These are phyloP conservation scores for Fusarium pseudocircinatum DNA, from an alignment of 2,329 filamentous ascomycete genomes.

Conservation along the genomic window DNA sequence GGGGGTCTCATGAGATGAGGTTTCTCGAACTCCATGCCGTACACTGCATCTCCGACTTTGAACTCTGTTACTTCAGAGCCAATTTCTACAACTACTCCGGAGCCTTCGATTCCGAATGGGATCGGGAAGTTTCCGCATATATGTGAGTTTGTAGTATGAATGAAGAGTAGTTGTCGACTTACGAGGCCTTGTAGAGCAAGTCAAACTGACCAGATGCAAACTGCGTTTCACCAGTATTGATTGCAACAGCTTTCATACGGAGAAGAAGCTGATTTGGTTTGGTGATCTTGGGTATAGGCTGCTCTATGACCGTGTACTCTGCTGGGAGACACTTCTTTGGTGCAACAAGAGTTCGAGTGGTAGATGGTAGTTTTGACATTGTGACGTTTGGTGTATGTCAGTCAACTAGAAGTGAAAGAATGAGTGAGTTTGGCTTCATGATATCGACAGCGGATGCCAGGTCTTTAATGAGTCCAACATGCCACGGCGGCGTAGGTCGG, in stretches of 20 bases:
- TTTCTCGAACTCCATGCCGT: conserved; percentile 50
- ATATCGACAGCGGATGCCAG: not conserved
- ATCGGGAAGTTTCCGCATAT: conserved; percentile 29
- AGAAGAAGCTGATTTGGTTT: conserved; percentile 56
- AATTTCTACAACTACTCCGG: conserved; percentile 47
- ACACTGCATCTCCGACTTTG: conserved; percentile 51
- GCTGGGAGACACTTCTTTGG: conserved; percentile 51
- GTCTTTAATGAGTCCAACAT: conserved; percentile 25
- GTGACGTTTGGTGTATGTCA: rapidly evolving
- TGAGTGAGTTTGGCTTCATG: not conserved
- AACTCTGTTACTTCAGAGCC: conserved; percentile 43
- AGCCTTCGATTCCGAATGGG: conserved; percentile 44
- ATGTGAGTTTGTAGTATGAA: not conserved
- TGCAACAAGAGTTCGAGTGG: conserved; percentile 57
- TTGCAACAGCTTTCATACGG: conserved; percentile 49
- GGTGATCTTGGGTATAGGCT: conserved; percentile 57
- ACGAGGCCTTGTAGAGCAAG: conserved; percentile 44
- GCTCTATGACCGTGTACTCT: conserved; percentile 51
- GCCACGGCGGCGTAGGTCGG: conserved; percentile 24
- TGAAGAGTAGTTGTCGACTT: conserved; percentile 6
- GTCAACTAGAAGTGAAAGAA: not conserved
- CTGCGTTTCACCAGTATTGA: conserved; percentile 51
- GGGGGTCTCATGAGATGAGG: conserved; percentile 46
- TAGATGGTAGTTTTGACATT: conserved; percentile 48
- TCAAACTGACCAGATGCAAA: conserved; percentile 40